Base-by-base conservation (phyloP, 495 filamentous ascomycete genomes). In the Aspergillus cristatus region DNA sequence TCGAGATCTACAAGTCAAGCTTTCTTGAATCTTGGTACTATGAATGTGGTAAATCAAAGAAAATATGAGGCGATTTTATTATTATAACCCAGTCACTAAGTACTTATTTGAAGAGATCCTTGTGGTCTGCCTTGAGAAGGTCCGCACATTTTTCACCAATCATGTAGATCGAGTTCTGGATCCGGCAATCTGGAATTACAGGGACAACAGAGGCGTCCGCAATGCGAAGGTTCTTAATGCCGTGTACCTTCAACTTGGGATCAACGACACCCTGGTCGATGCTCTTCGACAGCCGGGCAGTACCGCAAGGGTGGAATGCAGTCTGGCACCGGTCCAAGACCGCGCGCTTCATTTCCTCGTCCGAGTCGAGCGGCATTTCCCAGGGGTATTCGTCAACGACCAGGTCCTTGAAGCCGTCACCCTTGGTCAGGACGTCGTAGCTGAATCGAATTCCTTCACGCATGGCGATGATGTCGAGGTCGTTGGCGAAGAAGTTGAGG, bases 301-400 rank as follows among this genome's bases (percentile, higher is more conserved):
- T 74, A 26, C 76, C 74, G 35, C 71, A 77, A 14, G 75, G 74
- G 47, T 60, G 50, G 58, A n/a, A 2, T 32, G 6, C 28, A 32
- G 75, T 79, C 55, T 78, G 72, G 28, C 56, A 65, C 14, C 74
- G 60, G 45, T 78, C 74, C 39, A 79, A 50, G 34, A 79, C 70
- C 31, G 65, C 49, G 40, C 63, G 35, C 12, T 73, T 67, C 75
- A 80, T 78, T 5, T 62, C 68, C 37, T 69, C 68, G 37, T 79
- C 72, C 2, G 62, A 67, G 7, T 65, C 40, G 3, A 68, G 57
- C 4, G 75, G 75, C 74, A 79, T 76, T n/a, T 62, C 51, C 73
- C 72, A 79, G 5, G 74, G 76, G 50, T 72, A 78, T 37, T 77
- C 72, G 17, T 48, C 60, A 3, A 47, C 53, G 18, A 78, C 55